Conservation (phyloP, 2,329 filamentous ascomycete genomes). For the Arthrobotrys entomopaga region DNA sequence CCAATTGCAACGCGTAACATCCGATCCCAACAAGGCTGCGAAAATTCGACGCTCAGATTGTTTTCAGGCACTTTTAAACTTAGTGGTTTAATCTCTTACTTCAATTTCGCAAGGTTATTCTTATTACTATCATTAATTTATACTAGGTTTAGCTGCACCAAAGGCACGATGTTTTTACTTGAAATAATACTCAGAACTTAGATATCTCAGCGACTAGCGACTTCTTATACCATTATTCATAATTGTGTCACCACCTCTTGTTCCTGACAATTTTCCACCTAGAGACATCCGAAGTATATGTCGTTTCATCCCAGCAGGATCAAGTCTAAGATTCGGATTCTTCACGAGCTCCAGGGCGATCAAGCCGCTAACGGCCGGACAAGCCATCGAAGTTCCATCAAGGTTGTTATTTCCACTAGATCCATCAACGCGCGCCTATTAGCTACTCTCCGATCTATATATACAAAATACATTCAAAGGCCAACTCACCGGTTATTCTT, state of each 20-base stretch:
- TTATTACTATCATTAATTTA: too few species aligned
- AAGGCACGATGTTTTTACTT: too few species aligned
- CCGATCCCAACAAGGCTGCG: too few species aligned
- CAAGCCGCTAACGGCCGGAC: constrained; percentile 39
- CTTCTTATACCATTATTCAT: constrained; percentile 16
- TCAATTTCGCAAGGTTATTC: too few species aligned
- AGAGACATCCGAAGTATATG: constrained; percentile 14
- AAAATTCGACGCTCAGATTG: too few species aligned
- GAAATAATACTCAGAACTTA: too few species aligned
- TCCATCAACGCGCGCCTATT: neutral
- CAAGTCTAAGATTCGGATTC: constrained; percentile 22
- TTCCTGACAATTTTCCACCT: constrained; percentile 1
- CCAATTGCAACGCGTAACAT: too few species aligned
- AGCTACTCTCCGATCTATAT: neutral
- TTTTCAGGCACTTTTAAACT: too few species aligned
- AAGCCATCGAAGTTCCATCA: constrained; percentile 59
- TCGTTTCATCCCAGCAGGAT: constrained; percentile 12
- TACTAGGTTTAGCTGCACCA: too few species aligned
- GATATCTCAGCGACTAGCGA: too few species aligned
- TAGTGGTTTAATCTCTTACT: too few species aligned
- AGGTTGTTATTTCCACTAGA: constrained; percentile 63
- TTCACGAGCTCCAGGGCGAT: constrained; percentile 35
- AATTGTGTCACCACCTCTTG: constrained; percentile 1
- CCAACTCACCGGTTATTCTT: constrained; percentile 21
- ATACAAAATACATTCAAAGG: neutral